Evolutionary conservation across 2,329 filamentous ascomycete genomes (phyloP).

Genomic region (Alternaria arbusti): DNA sequence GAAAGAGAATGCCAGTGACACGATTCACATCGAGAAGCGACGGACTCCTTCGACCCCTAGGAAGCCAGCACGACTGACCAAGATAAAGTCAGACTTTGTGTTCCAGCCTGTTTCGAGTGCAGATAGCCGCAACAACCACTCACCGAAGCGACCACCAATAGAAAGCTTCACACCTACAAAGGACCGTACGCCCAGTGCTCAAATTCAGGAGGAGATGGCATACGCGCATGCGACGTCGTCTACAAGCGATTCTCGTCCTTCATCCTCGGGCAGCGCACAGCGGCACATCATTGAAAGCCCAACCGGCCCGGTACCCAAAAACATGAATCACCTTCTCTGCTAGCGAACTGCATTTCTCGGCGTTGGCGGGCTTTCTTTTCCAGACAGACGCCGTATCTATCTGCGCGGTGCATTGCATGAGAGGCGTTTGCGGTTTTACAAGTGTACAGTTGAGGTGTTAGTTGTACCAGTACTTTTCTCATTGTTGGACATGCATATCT

Average conservation of each 20-base stretch:
- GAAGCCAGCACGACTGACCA: conserved; percentile 26
- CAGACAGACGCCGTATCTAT: conserved; percentile 1
- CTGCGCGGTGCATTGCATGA: conserved; percentile 20
- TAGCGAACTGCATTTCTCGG: conserved; percentile 31
- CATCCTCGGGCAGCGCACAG: conserved; percentile 31
- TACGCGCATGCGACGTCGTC: conserved; percentile 12
- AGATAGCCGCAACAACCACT: conserved; percentile 42
- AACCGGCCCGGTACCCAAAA: conserved; percentile 27
- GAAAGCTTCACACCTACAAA: conserved; percentile 40
- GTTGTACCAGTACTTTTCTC: conserved; percentile 24
- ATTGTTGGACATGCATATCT: conserved; percentile 19
- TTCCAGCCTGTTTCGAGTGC: conserved; percentile 38
- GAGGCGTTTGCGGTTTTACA: conserved; percentile 22
- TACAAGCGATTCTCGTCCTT: conserved; percentile 33
- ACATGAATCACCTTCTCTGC: conserved; percentile 29
- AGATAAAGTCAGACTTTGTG: conserved; percentile 26
- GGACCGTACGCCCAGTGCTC: conserved; percentile 36
- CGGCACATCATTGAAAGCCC: conserved; percentile 32
- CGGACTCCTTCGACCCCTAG: conserved; percentile 27
- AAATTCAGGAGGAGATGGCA: conserved; percentile 31
- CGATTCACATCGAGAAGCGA: conserved; percentile 16
- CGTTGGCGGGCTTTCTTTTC: conserved; percentile 19
- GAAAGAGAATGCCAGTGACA: conserved; percentile 20
- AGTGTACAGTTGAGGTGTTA: conserved; percentile 3
- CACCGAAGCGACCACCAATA: conserved; percentile 34